Conservation (phyloP, 2,329 filamentous ascomycete genomes). For the Byssothecium circinans region DNA sequence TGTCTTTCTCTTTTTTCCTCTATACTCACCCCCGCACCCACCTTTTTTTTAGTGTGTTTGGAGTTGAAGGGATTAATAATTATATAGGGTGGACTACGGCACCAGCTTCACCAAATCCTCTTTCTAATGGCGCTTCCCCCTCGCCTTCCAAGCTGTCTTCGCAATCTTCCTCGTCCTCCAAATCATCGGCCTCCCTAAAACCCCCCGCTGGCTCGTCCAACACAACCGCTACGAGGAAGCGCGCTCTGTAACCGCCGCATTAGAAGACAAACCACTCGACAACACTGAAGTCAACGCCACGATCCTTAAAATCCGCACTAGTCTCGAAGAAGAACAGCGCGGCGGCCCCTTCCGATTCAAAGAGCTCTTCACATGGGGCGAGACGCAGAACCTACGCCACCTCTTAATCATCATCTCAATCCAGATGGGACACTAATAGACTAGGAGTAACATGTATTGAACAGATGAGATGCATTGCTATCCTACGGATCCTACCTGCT, state of each 20-base stretch:
- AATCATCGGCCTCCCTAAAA: constrained; percentile 49
- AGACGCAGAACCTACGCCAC: constrained; percentile 53
- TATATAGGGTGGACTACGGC: constrained; percentile 14
- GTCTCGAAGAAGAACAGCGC: constrained; percentile 49
- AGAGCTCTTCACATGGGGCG: constrained; percentile 50
- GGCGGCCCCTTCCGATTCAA: constrained; percentile 41
- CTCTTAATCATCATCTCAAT: constrained; percentile 55
- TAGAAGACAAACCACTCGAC: constrained; percentile 47
- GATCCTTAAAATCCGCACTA: constrained; percentile 49
- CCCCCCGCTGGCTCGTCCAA: constrained; percentile 49
- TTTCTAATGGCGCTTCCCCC: constrained; percentile 45
- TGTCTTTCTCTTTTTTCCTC: too few species aligned
- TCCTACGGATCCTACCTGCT: too few species aligned
- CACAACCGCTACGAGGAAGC: constrained; percentile 49
- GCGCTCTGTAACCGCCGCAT: constrained; percentile 48
- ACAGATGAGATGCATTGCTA: too few species aligned
- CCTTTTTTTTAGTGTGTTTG: background rate
- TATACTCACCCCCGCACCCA: too few species aligned
- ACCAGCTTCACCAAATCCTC: constrained; percentile 7
- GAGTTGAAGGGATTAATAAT: too few species aligned
- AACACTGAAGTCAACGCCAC: constrained; percentile 49
- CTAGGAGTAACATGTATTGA: constrained; percentile 43
- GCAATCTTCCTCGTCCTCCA: constrained; percentile 56
- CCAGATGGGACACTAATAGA: constrained; percentile 52
- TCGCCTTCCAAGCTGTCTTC: constrained; percentile 56